These are phyloP conservation scores for Eucalyptus albens DNA, from an alignment of 345 rosid species.

Conservation along the genomic window DNA sequence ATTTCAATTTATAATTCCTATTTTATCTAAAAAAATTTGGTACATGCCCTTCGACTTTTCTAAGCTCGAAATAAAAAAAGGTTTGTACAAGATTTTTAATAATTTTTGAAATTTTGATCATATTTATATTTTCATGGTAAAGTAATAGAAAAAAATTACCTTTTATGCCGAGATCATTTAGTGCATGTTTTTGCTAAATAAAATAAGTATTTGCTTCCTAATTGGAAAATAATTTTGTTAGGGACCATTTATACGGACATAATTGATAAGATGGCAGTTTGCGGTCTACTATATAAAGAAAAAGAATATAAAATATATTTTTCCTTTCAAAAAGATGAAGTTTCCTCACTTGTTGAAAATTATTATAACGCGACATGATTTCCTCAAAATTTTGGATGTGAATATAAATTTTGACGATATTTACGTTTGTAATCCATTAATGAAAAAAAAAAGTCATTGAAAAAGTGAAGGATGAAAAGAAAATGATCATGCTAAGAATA, in stretches of 20 bases:
- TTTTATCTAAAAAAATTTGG: not conserved
- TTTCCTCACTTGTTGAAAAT: no score
- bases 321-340: no score
- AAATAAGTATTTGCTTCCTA: not conserved
- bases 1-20: no score
- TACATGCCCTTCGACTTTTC: not conserved
- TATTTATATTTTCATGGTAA: not conserved
- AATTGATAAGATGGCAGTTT: not conserved
- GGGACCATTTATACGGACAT: not conserved
- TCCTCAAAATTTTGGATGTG: not conserved
- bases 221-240: not conserved
- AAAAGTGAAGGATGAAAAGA: not conserved
- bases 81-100: not conserved
- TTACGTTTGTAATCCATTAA: not conserved
- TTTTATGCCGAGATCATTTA: not conserved
- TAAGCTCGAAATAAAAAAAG: not conserved
- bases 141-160: not conserved
- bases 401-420: not conserved
- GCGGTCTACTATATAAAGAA: not conserved
- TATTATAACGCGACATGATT: fast-evolving
- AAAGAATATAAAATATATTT: not conserved
- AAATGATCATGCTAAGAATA: not conserved
- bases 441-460: not conserved
- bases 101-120: not conserved
- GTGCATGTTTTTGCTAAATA: not conserved